These are phyloP conservation scores for Backusella parvicylindrica DNA, from an alignment of 192 early-diverging fungal genomes.

Conservation along the genomic window DNA sequence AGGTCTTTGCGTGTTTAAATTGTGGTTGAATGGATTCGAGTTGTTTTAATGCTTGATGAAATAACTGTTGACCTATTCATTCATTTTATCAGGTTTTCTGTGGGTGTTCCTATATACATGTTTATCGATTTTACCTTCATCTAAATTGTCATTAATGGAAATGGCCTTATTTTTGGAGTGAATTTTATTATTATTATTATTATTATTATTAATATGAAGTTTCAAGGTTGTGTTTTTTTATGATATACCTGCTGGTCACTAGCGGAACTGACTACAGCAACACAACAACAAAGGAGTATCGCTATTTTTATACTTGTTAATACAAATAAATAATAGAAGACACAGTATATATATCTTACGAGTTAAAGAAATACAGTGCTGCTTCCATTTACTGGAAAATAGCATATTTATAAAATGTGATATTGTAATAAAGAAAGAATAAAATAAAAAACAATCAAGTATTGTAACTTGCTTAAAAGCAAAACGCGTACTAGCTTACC, in stretches of 20 bases:
- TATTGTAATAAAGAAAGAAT: background rate
- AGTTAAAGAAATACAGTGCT: background rate
- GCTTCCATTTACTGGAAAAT: background rate
- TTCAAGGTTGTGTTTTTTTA: too few relatives aligned
- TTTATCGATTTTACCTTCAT: constrained; percentile 6
- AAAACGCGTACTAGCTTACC: background rate
- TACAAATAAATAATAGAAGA: background rate
- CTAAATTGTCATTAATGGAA: constrained; percentile 1
- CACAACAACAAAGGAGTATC: background rate
- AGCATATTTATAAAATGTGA: background rate
- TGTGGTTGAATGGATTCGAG: constrained; percentile 1
- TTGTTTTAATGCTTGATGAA: constrained; percentile 14
- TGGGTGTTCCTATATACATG: too few relatives aligned
- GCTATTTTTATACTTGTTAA: background rate
- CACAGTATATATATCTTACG: background rate
- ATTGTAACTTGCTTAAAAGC: background rate
- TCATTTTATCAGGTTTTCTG: background rate
- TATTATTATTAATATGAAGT: too few relatives aligned
- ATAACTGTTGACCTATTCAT: constrained; percentile 4
- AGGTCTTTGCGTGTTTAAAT: background rate
- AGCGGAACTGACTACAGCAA: background rate
- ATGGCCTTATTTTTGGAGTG: background rate
- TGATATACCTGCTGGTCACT: background rate
- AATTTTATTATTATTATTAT: background rate
- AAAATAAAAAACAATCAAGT: background rate